Evolutionary conservation across 1,139 yeast species (phyloP), one percentile per base, ranked within the genome.

Genomic region (Pichia cactophila): DNA sequence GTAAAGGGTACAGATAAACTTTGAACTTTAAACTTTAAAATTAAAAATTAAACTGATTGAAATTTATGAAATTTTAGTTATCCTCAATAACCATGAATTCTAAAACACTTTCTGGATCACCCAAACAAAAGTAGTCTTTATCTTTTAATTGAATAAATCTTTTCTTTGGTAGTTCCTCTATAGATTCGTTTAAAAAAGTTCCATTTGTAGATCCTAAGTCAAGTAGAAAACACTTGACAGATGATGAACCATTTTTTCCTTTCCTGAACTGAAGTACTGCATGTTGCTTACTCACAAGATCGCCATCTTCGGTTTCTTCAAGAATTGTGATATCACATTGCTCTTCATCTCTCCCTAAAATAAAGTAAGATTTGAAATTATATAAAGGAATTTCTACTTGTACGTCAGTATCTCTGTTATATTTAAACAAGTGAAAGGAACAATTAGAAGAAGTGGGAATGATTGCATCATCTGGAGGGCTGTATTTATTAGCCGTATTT

Each of bases 1-100:
- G 67, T 72, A 31, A 81, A 78, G 58, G 94, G 95, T 1, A 80
- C 85, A 0, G 86, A 82, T 55, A 62, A 61, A 39, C 48, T 70
- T 5, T 38, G 28, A 23, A 35, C 5, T 35, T 8, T 20, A 20
- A 20, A 20, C 20, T 20, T 20, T 20, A 20, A 20, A 20, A 20
- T 20, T 20, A 20, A 3, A 20, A 20, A 20, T 20, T 20, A 20
- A 20, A 20, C 20, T 20, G 20, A 20, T 20, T 20, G 20, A 20
- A 20, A 16, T n/a, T 36, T n/a, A 2, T n/a, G 5, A 36, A 8
- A 3, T 36, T 16, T n/a, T 16, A 16, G n/a, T 38, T 38, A 23
- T 38, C 26, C 23, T 23, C 28, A 20, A 38, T 23, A 5, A 38
- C 11, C 41, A 38, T 57, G 44, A 61, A 58, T 45, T 61, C 65